Evolutionary conservation across 768 basidiomycete species (phyloP).

Genomic region (Collybia mongolica): DNA sequence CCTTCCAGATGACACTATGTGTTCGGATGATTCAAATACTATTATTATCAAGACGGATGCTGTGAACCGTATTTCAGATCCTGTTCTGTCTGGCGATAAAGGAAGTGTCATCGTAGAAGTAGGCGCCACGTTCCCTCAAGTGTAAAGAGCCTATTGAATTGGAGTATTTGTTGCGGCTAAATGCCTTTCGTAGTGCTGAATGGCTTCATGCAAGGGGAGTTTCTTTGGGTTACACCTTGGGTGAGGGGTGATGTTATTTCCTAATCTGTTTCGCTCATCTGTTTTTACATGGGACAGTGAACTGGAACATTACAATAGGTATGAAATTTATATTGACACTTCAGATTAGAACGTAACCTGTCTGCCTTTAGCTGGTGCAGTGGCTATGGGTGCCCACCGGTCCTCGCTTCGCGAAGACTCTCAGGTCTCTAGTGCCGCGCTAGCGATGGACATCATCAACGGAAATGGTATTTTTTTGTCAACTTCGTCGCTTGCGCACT

Average conservation of each 20-base stretch:
- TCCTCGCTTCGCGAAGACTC: constrained; percentile 37
- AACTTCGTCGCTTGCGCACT: not conserved
- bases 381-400: constrained; percentile 39
- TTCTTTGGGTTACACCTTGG: constrained; percentile 31
- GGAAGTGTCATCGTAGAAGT: constrained; percentile 34
- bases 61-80: constrained; percentile 29
- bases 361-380: constrained; percentile 26
- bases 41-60: constrained; percentile 33
- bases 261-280: not conserved
- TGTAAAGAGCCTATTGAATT: constrained; percentile 16
- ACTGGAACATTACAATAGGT: constrained; percentile 40
- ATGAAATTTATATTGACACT: not conserved
- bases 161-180: not conserved
- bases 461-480: constrained; percentile 24
- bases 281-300: constrained; percentile 18
- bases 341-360: not conserved
- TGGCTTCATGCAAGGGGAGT: constrained; percentile 33
- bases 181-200: constrained; percentile 21
- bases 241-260: constrained; percentile 11
- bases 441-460: constrained; percentile 34
- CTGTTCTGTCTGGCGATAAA: constrained; percentile 21
- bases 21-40: constrained; percentile 32
- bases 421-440: constrained; percentile 32
- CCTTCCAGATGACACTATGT: constrained; percentile 33
- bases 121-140: constrained; percentile 34